Evolutionary conservation across 2,329 filamentous ascomycete genomes (phyloP), one percentile per base, ranked within the genome.

Genomic region (Rhynchosporium secalis): DNA sequence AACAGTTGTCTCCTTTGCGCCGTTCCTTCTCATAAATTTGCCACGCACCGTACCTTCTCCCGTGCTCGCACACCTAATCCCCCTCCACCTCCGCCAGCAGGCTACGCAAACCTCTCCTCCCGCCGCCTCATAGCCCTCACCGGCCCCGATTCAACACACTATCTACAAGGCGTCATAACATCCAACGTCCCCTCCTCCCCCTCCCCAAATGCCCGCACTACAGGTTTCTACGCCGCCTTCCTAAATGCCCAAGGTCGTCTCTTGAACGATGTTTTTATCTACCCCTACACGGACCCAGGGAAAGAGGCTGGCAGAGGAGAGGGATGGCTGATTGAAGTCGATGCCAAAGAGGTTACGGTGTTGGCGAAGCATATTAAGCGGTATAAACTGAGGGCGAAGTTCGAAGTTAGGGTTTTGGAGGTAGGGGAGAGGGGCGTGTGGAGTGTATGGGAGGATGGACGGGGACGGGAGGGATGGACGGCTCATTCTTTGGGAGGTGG

Each of bases 261-360:
- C 9, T 79, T 97, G 48, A 85, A 94, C 78, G 95, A 99, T 77
- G 89, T 92, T 58, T 96, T 98, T 75, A 81, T 99, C 54, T 97
- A 96, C 79, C 88, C 87, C 0, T 61, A 70, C 55, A 36, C 26
- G 1, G 62, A 58, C 3, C 47, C 20, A 4, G 43, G 61, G 7
- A 59, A 46, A 20, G 29, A 40, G 36, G 56, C 43, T 8, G 66
- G 52, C 2, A 56, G 20, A 28, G 62, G 64, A 46, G 38, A 70
- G 65, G 49, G 76, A 71, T 94, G 90, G 80, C 76, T 96, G 62
- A 81, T 99, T 63, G 95, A 99, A 73, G 89, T 93, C 12, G 93
- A 96, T 75, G 85, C 84, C 4, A 78, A 77, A 4, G 84, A 92
- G 71, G 84, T 85, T 0, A 77, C 82, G 2, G 77, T 74, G 3